Base-by-base conservation (phyloP, 352 stramenopile species). In the Phytophthora foliorum region DNA sequence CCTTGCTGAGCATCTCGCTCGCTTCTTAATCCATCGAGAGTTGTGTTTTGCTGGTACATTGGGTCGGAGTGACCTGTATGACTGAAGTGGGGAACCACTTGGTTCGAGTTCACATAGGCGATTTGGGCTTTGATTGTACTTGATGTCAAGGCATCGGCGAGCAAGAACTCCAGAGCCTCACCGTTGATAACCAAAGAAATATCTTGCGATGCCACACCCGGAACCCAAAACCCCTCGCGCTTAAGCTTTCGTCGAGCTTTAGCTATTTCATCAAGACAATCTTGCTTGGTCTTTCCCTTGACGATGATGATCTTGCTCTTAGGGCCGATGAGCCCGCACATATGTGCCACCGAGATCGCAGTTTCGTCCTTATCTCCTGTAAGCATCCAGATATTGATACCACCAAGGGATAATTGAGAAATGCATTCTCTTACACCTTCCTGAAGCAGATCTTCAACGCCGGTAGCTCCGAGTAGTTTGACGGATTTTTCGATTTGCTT, bases 301-400 rank as follows among this genome's bases (percentile, higher is more conserved):
- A 96, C 92, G 25, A 94, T 89, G 34, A 93, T 72, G 14, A 96
- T 89, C 21, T 91, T 93, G 57, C 81, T 93, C 57, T 86, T 90
- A 25, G 83, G 75, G 9, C 78, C 59, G n/a, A 93, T 90, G 16
- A 99, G 90, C 6, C 95, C 94, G 27, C 97, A 99, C 61, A 98
- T 98, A 53, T 99, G 97, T 6, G 91, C 98, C 21, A 99, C 99
- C 14, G 99, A 99, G 55, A 99, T 99, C 2, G 98, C 98, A 4
- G 98, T 99, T 74, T 99, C 98, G 49, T 98, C 89, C 72, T 99
- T 99, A 69, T 99, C 98, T 14, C 98, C 98, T 17, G 98, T 99
- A 7, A 99, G 88, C 72, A 99, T 98, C 97, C 97, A 99, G 22
- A 99, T 91, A 65, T 99, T 99, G 41, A 99, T 98, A 0, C 97